These are phyloP conservation scores for Casuarina cunninghamiana DNA, from an alignment of 306 rosid genomes.

Conservation along the genomic window DNA sequence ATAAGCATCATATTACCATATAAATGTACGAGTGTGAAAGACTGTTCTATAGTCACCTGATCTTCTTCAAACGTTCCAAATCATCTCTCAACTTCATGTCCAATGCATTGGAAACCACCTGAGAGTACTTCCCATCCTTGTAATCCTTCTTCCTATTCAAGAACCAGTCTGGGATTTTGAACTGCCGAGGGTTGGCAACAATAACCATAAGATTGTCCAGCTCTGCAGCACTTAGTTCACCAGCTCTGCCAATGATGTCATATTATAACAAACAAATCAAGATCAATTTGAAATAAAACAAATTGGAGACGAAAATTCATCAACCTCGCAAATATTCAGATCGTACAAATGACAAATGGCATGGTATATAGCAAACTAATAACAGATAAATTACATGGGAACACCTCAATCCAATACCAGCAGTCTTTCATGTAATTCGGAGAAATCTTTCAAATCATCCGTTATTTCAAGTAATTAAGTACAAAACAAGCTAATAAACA, in stretches of 20 bases:
- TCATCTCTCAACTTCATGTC: conserved; percentile 61
- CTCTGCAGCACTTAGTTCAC: conserved; percentile 48
- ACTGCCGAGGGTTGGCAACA: conserved; percentile 49
- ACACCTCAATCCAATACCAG: no score
- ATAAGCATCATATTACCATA: not conserved
- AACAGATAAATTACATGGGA: no score
- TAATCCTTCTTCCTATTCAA: conserved; percentile 51
- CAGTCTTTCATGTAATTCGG: no score
- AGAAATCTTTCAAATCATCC: no score
- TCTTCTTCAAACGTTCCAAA: conserved; percentile 50
- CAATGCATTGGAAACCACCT: conserved; percentile 44
- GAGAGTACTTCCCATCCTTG: conserved; percentile 49
- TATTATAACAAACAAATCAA: not conserved
- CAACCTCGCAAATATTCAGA: not conserved
- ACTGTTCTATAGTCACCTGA: conserved; percentile 23
- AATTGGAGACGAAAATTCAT: not conserved
- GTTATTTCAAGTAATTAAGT: no score
- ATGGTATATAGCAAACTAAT: not conserved
- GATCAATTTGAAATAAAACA: not conserved
- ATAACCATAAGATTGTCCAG: conserved; percentile 44
- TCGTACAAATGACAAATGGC: not conserved
- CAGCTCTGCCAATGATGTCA: conserved; percentile 31
- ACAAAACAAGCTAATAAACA: no score
- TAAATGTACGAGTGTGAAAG: not conserved
- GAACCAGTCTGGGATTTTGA: conserved; percentile 53